Conservation (phyloP, 192 early-diverging fungal species). For the Backusella luteola region DNA sequence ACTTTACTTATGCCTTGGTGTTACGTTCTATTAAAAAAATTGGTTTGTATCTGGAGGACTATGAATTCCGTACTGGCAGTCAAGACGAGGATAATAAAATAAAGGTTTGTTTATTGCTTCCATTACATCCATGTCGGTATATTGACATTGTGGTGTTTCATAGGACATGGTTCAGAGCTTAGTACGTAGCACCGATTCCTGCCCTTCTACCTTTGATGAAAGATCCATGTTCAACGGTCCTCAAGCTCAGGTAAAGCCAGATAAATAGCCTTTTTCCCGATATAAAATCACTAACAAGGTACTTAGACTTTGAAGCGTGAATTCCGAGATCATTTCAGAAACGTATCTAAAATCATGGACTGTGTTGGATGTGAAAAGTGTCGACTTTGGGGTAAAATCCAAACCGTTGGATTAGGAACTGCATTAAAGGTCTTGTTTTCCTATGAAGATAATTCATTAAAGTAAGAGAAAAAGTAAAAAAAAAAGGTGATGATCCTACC, state of each 20-base stretch:
- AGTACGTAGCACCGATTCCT: constrained; percentile 54
- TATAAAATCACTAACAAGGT: not conserved
- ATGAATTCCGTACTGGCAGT: constrained; percentile 75
- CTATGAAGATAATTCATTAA: constrained; percentile 57
- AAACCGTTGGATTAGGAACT: constrained; percentile 92
- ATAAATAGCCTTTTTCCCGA: not conserved
- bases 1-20: constrained; percentile 90
- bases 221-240: constrained; percentile 75
- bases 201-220: constrained; percentile 89
- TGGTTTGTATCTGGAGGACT: constrained; percentile 66
- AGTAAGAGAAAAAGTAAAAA: constrained; percentile 36
- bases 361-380: constrained; percentile 99
- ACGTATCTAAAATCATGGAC: constrained; percentile 98
- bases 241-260: constrained; percentile 37
- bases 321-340: constrained; percentile 91
- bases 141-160: not conserved
- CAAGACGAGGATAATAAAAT: constrained; percentile 50
- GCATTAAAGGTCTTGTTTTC: constrained; percentile 96
- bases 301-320: constrained; percentile 71
- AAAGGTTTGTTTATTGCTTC: constrained; percentile 35
- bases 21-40: constrained; percentile 86
- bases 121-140: not conserved
- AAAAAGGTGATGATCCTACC: not conserved
- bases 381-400: constrained; percentile 96
- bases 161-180: constrained; percentile 61